Base-by-base conservation (phyloP, 164 flowering plant species). In the Aristolochia contorta region DNA sequence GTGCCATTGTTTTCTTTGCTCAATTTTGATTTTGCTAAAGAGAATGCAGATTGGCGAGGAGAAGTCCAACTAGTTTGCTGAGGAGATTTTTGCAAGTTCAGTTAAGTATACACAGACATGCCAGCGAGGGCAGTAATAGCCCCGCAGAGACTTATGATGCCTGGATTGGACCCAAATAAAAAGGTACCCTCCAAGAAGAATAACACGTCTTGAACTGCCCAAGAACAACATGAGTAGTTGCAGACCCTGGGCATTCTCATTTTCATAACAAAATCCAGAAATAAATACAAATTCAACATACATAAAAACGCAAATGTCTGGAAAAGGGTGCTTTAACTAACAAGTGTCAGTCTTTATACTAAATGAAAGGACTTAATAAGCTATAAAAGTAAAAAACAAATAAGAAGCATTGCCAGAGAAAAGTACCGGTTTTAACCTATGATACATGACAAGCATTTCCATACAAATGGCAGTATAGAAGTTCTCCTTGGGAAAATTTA, bases 131-230 rank as follows among this genome's bases (percentile, higher is more conserved):
- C 98, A 25, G 80, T 77, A 50, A 80, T 60, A 2, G 96, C 98
- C 27, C 98, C 98, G 32, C 78, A 75, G 6, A 92, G 73, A 69
- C 98, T 92, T 22, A 68, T 78, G 47, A 24, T 30, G 19, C 98
- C 98, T 12, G 96, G 96, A 71, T 89, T 84, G 8, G 98, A 83
- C 69, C 82, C 76, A 57, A 92, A 89, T 47, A 92, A 54, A n/a
- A 67, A 89, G 66, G 57, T 71, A 87, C 16, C 89, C 93, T 58
- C 98, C 96, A 2, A 92, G 83, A 69, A 87, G 87, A 53, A 89
- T 80, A 18, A 85, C 86, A 69, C 98, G 98, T 92, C 69, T 92
- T 92, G 77, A 92, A 92, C 76, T 92, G 98, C 50, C 98, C 98
- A 7, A 92, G 91, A 61, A 92, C 85, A 22, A 85, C 98, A 66